These are phyloP conservation scores for Citeromyces nyonsensis DNA, from an alignment of 805 yeast species.

Conservation along the genomic window DNA sequence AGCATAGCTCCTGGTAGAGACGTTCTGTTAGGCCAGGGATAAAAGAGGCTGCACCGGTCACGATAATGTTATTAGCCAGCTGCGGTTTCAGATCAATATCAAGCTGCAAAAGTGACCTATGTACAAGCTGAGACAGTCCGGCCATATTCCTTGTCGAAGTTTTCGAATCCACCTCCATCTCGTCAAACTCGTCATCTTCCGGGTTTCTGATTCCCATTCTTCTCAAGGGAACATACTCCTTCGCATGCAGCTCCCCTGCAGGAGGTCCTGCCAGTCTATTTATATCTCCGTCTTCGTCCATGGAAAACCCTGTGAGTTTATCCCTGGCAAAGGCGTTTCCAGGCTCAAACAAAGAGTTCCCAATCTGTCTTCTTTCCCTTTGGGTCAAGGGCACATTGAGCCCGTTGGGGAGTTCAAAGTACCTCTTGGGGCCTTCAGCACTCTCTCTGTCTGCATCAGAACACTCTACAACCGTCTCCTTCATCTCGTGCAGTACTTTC, in stretches of 20 bases:
- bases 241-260: slow-evolving; percentile 17
- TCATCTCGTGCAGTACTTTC: slow-evolving; percentile 53
- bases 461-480: slow-evolving; percentile 47
- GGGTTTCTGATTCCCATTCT: slow-evolving; percentile 21
- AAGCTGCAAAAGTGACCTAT: slow-evolving; percentile 35
- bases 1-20: slow-evolving; percentile 52
- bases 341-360: slow-evolving; percentile 66
- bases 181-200: slow-evolving; percentile 12
- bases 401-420: slow-evolving; percentile 69
- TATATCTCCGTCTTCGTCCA: slow-evolving; percentile 39
- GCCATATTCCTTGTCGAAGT: slow-evolving; percentile 6
- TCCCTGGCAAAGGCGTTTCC: slow-evolving; percentile 8
- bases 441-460: slow-evolving; percentile 14
- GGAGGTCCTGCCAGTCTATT: slow-evolving; percentile 14
- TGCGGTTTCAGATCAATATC: slow-evolving; percentile 80
- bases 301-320: slow-evolving; percentile 16
- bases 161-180: slow-evolving; percentile 15
- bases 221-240: slow-evolving; percentile 65
- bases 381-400: slow-evolving; percentile 40
- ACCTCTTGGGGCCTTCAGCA: slow-evolving; percentile 16
- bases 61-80: slow-evolving; percentile 74
- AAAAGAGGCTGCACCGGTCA: slow-evolving; percentile 74
- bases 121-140: slow-evolving; percentile 43
- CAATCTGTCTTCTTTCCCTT: slow-evolving; percentile 43
- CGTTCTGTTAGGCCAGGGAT: slow-evolving; percentile 75